Base-by-base conservation (phyloP, 2,329 filamentous ascomycete genomes). In the Aspergillus novofumigatus region DNA sequence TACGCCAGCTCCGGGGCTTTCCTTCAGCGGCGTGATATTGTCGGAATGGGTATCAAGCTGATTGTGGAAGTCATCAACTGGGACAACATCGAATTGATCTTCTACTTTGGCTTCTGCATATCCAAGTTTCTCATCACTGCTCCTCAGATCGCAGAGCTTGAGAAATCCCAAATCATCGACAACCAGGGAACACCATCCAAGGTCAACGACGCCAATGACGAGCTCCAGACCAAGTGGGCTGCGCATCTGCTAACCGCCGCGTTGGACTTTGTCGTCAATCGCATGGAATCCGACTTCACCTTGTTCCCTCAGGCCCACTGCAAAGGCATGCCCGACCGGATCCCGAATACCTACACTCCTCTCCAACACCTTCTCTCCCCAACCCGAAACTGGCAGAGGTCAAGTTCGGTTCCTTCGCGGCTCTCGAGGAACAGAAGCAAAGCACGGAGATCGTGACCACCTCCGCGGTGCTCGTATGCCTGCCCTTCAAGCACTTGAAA, bases 1-100 rank as follows among this genome's bases (percentile, higher is more conserved):
- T 74, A 74, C 54, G 67, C 65, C 17, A 57, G 62, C 1, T 64
- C 64, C 0, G 72, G 71, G 0, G 66, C 67, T 0, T 74, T 74
- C 53, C 60, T 75, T 20, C 60, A 62, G 6, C 50, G 66, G 6
- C 52, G 47, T 4, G 57, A 57, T 1, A 60, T 73, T 45, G 58
- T 66, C n/a, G 54, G 67, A 9, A 57, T 61, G 0, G 72, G 69
- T 0, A 60, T 72, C 29, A 51, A 61, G 1, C 53, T 74, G 29
- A 66, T 63, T 6, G 41, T 65, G 3, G 55, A 57, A 0, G 49
- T 62, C 3, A 60, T 73, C 3, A 56, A 61, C 44, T 73, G 69
- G 70, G 59, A 65, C 8, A 73, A 62, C 11, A 53, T 72, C 32
- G 70, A 74, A 51, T 51, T 61, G 3, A 52, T 69, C 6, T 53